Evolutionary conservation across 805 yeast species (phyloP).

Genomic region (Ogataea pignaliae): DNA sequence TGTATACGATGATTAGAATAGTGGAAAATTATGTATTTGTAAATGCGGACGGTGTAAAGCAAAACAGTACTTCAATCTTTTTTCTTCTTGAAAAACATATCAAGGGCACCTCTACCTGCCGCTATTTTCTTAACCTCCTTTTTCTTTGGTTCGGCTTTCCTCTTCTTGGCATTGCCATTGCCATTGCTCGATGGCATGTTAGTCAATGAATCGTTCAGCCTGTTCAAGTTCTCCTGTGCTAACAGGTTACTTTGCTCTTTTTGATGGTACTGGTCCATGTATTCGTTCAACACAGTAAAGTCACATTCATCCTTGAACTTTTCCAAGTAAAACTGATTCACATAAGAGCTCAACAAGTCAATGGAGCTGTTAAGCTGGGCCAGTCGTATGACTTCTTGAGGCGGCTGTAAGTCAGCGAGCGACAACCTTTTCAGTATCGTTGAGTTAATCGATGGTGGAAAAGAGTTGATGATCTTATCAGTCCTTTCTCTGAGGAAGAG

Average conservation of each 20-base stretch:
- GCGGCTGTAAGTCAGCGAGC: slow-evolving; percentile 27
- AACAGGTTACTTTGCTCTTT: slow-evolving; percentile 18
- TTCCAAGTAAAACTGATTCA: slow-evolving; percentile 28
- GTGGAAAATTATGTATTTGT: too few species aligned
- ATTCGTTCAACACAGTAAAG: slow-evolving; percentile 11
- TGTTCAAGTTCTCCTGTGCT: slow-evolving; percentile 29
- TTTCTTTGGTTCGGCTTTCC: slow-evolving; percentile 26
- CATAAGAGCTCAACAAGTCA: slow-evolving; percentile 43
- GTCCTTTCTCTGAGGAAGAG: slow-evolving; percentile 37
- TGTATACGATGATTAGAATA: too few species aligned
- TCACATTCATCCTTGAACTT: slow-evolving; percentile 21
- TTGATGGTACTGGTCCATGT: slow-evolving; percentile 17
- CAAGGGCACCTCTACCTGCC: slow-evolving; percentile 64
- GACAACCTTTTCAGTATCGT: slow-evolving; percentile 11
- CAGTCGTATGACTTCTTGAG: slow-evolving; percentile 32
- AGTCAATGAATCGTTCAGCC: slow-evolving; percentile 26
- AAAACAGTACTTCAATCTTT: neutral
- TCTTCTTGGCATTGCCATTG: slow-evolving; percentile 13
- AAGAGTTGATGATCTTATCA: slow-evolving; percentile 26
- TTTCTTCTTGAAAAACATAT: slow-evolving; percentile 53
- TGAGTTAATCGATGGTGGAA: slow-evolving; percentile 32
- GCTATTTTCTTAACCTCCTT: slow-evolving; percentile 38
- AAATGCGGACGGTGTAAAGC: too few species aligned
- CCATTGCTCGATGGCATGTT: slow-evolving; percentile 10
- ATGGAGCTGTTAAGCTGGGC: slow-evolving; percentile 39